Conservation (phyloP, 2,329 filamentous ascomycete genomes). For the Sordariomycetes sp. region DNA sequence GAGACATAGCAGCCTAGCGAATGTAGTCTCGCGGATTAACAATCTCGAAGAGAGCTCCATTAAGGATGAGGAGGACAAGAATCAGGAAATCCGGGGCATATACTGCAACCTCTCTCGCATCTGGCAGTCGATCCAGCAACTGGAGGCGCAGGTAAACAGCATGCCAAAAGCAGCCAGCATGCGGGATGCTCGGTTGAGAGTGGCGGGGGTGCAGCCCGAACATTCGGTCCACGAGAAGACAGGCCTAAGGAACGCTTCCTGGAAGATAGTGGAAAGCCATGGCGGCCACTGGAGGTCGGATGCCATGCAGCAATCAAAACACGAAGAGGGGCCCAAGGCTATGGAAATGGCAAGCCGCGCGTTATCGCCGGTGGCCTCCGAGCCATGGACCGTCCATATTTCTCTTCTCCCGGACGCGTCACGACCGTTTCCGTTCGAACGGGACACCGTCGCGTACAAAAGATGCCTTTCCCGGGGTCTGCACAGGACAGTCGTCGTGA, state of each 20-base stretch:
- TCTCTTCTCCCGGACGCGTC: constrained; percentile 40
- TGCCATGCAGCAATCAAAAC: background rate
- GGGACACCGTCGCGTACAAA: constrained; percentile 47
- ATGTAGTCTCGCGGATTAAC: constrained; percentile 29
- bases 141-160: constrained; percentile 18
- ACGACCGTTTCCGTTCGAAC: constrained; percentile 47
- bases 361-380: constrained; percentile 8
- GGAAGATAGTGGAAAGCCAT: background rate
- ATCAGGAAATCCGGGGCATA: constrained; percentile 36
- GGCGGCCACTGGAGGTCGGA: background rate
- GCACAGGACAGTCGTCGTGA: constrained; percentile 41
- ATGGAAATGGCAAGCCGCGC: background rate
- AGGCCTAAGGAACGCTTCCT: background rate
- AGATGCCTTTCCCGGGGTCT: constrained; percentile 45
- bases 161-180: background rate
- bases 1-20: constrained; percentile 21
- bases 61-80: constrained; percentile 34
- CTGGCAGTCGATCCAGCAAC: constrained; percentile 35
- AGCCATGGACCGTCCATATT: constrained; percentile 44
- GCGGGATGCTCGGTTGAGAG: background rate
- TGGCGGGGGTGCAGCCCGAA: background rate
- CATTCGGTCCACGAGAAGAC: background rate
- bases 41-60: constrained; percentile 41
- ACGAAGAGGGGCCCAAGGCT: background rate
- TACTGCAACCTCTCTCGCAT: constrained; percentile 40